Percentiles rank a stretch among this genome's conserved stretches.
Evolutionary conservation across 495 filamentous ascomycete species (phyloP).

Genomic region (Recurvomyces mirabilis): DNA sequence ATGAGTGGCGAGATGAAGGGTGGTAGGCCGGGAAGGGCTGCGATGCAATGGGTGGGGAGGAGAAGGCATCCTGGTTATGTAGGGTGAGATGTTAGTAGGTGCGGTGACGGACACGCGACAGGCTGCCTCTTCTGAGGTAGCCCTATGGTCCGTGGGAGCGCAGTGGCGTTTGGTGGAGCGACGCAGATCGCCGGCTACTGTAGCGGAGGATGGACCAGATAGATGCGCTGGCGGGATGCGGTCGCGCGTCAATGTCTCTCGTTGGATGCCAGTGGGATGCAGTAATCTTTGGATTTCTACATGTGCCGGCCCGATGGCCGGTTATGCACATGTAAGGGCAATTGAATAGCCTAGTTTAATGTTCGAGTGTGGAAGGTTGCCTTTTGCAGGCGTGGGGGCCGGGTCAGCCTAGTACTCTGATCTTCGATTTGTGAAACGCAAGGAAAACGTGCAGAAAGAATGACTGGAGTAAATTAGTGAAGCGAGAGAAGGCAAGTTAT

Average conservation of each 20-base stretch:
- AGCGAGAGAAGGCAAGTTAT: too few species aligned
- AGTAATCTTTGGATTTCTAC: background rate
- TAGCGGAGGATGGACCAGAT: background rate
- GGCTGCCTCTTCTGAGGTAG: too few species aligned
- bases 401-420: too few species aligned
- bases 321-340: background rate
- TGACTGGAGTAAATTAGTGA: background rate
- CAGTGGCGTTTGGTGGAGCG: background rate
- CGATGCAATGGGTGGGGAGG: background rate
- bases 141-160: too few species aligned
- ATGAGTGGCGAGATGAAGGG: background rate
- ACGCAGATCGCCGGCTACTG: background rate
- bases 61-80: background rate
- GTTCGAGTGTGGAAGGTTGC: background rate
- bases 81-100: too few species aligned
- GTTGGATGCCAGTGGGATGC: too few species aligned
- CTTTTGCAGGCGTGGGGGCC: constrained; percentile 8
- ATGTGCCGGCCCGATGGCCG: constrained; percentile 3
- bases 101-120: too few species aligned
- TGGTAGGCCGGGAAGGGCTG: too few species aligned
- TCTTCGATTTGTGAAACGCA: constrained; percentile 6
- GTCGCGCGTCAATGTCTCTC: background rate
- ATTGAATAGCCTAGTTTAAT: background rate
- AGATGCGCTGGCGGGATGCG: background rate
- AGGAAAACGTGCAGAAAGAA: background rate